Evolutionary conservation across 371 early-diverging fungal genomes (phyloP).

Genomic region (Mucor circinelloides): DNA sequence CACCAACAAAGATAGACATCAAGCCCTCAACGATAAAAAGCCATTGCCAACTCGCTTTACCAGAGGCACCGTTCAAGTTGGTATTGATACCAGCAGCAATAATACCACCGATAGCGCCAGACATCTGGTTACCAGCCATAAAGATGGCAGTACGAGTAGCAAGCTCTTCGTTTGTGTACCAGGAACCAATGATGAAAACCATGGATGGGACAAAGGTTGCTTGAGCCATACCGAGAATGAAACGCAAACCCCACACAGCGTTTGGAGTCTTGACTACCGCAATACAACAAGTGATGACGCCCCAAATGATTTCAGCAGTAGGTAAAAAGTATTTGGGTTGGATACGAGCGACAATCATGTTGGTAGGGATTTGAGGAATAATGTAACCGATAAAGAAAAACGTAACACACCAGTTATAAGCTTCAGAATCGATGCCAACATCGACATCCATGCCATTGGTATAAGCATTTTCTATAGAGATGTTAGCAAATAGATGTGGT

Average conservation of each 20-base stretch:
- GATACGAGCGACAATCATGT: constrained; percentile 5
- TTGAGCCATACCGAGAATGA: constrained; percentile 3
- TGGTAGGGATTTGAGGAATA: constrained; percentile 11
- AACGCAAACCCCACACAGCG: constrained; percentile 6
- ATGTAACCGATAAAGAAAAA: constrained; percentile 22
- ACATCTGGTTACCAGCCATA: constrained; percentile 11
- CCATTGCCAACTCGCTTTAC: constrained; percentile 22
- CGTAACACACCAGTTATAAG: constrained; percentile 20
- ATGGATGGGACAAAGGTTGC: constrained; percentile 12
- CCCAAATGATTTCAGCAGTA: constrained; percentile 1
- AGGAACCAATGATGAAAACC: constrained; percentile 12
- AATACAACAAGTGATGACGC: constrained; percentile 8
- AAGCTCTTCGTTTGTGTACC: constrained; percentile 13
- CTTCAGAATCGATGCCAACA: constrained; percentile 16
- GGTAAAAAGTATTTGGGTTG: constrained; percentile 10
- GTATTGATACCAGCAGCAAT: constrained; percentile 3
- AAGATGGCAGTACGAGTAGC: constrained; percentile 11
- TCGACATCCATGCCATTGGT: constrained; percentile 27
- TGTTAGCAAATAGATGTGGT: too few species aligned
- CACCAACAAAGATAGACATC: constrained; percentile 10
- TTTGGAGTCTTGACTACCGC: not conserved
- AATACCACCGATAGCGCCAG: constrained; percentile 5
- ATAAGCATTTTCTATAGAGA: constrained; percentile 17
- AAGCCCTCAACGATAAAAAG: constrained; percentile 22
- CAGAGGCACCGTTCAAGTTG: constrained; percentile 1